Evolutionary conservation across 208 protist species (phyloP), one percentile per base, ranked within the genome.

Genomic region (Trypanosoma mega): DNA sequence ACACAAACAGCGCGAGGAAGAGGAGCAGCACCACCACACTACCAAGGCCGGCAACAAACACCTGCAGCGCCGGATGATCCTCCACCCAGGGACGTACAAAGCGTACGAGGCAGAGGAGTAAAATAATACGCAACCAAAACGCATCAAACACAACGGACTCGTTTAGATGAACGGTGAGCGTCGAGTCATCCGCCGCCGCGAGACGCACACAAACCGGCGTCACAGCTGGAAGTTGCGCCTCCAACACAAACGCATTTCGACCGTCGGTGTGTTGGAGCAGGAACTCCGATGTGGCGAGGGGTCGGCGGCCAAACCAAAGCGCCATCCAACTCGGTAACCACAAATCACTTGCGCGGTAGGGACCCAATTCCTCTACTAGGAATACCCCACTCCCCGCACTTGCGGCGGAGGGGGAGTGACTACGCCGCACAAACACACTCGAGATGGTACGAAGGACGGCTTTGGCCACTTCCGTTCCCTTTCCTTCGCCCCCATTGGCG

Each of bases 91-190:
- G 71, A 44, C 76, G 57, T n/a, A 87, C 29, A 14, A 68, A 70
- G 23, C 60, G 33, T 51, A 73, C 30, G 3, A 86, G 23, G 11
- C 36, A 63, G 8, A 69, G 34, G 16, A 74, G 4, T n/a, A 74
- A 7, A 2, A 86, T 21, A 23, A 87, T 34, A 52, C 78, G 62
- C 43, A 85, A 29, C 80, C 80, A 91, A 52, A 85, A 48, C 0
- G 20, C 21, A 47, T 90, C 83, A 51, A 83, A 77, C 9, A 54
- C 37, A 18, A 76, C 39, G 9, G 26, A 36, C 26, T 85, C 72
- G 5, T 77, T 64, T 20, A 90, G 29, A 23, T 71, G 56, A 0
- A 87, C 34, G 0, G 34, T 51, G 3, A 90, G 27, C 2, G 27
- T 52, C 6, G 20, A 12, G 5, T 48, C 39, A 34, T 54, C 24